phyloP scores from a whole-genome alignment of 2,329 filamentous ascomycete species.

The Trichophyton rubrum region DNA sequence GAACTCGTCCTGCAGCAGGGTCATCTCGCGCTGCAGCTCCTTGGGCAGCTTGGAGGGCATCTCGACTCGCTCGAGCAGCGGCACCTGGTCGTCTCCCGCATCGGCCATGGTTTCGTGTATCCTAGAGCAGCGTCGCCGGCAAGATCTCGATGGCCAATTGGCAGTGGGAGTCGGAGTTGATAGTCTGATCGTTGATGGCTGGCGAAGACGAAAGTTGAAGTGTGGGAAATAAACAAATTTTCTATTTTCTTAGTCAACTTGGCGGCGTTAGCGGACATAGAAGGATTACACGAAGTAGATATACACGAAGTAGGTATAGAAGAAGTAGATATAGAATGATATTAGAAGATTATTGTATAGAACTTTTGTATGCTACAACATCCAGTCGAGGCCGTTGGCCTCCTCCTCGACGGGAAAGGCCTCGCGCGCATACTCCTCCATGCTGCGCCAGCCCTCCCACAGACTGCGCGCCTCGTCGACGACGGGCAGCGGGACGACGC shows the following conservation, averaged over 20 bases:
- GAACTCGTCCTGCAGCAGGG: slow-evolving; percentile 70
- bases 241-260: background rate
- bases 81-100: slow-evolving; percentile 17
- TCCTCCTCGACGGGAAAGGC: slow-evolving; percentile 91
- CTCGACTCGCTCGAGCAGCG: slow-evolving; percentile 25
- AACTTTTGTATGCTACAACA: slow-evolving; percentile 37
- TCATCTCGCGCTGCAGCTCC: slow-evolving; percentile 50
- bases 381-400: slow-evolving; percentile 89
- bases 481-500: slow-evolving; percentile 50
- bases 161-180: background rate
- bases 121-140: background rate
- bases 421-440: slow-evolving; percentile 90
- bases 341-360: no score
- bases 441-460: slow-evolving; percentile 80
- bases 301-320: no score
- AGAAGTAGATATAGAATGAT: no score
- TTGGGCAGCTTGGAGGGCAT: slow-evolving; percentile 21
- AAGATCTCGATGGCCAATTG: background rate
- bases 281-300: no score
- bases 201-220: background rate
- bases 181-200: background rate
- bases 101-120: background rate
- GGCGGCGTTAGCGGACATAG: background rate
- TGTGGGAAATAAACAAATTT: slow-evolving; percentile 1
- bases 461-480: slow-evolving; percentile 65